A percentile compares a stretch with the other conserved stretches of the same genome.
Evolutionary conservation across 108 stramenopile species (phyloP).

Genomic region (Stephanodiscus minutulus): DNA sequence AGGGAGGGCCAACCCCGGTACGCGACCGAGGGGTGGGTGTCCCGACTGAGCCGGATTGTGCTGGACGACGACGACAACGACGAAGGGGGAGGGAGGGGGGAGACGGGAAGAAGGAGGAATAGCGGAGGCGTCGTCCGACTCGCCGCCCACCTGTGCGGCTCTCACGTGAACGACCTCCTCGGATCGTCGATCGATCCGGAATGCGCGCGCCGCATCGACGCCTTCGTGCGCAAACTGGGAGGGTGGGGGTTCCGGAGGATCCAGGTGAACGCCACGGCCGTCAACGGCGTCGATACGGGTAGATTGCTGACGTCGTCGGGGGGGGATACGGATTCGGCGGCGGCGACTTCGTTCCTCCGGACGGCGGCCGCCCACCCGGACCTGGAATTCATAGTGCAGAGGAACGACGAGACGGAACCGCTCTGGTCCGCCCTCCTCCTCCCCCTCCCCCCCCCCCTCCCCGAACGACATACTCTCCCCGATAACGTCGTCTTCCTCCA

Average conservation of each 20-base stretch:
- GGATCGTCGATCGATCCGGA: slow-evolving; percentile 12
- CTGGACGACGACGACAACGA: slow-evolving; percentile 15
- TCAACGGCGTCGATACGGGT: slow-evolving; percentile 89
- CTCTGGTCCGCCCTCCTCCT: slow-evolving; percentile 79
- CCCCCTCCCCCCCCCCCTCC: slow-evolving; percentile 51
- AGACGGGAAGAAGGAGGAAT: neutral
- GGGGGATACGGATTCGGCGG: slow-evolving; percentile 33
- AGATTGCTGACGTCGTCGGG: slow-evolving; percentile 71
- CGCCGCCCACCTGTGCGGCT: slow-evolving; percentile 92
- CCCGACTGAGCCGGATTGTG: slow-evolving; percentile 11
- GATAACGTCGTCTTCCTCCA: slow-evolving; percentile 77
- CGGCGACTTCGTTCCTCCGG: slow-evolving; percentile 33
- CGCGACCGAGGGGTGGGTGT: slow-evolving; percentile 79
- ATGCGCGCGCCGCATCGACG: slow-evolving; percentile 46
- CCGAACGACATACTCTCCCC: neutral
- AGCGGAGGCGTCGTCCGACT: slow-evolving; percentile 60
- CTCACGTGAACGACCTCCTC: slow-evolving; percentile 86
- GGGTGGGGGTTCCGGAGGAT: slow-evolving; percentile 84
- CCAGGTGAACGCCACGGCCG: slow-evolving; percentile 94
- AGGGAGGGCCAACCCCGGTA: slow-evolving; percentile 90
- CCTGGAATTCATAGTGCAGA: slow-evolving; percentile 93
- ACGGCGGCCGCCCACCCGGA: slow-evolving; percentile 49
- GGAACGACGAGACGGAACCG: slow-evolving; percentile 84
- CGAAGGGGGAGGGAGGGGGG: neutral
- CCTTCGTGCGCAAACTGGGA: slow-evolving; percentile 60